Evolutionary conservation across 2,329 filamentous ascomycete genomes (phyloP).

Genomic region (Pseudocercospora cruenta): DNA sequence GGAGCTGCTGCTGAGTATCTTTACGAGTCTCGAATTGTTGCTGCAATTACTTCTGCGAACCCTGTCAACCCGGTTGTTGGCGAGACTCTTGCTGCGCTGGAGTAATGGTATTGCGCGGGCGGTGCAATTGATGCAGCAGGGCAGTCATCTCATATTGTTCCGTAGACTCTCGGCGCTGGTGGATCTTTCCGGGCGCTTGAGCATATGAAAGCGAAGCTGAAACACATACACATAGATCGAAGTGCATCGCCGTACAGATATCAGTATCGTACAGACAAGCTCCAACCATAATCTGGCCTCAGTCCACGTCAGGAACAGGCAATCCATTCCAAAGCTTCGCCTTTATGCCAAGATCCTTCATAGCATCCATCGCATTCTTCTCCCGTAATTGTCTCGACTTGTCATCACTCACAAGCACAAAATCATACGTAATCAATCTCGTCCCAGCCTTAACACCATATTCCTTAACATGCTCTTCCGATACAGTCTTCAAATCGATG

Average conservation of each 20-base stretch:
- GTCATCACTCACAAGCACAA: conserved; percentile 73
- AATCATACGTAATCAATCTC: conserved; percentile 64
- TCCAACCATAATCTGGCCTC: neutral
- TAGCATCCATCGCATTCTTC: conserved; percentile 66
- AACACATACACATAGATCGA: too few relatives aligned
- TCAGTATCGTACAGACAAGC: neutral
- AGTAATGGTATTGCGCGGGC: neutral
- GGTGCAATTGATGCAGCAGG: neutral
- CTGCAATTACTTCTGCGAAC: neutral
- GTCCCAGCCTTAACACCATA: conserved; percentile 68
- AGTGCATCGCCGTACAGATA: too few relatives aligned
- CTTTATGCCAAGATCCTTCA: conserved; percentile 67
- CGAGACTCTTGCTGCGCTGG: conserved; percentile 15
- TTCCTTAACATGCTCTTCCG: conserved; percentile 56
- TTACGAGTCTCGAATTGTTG: conserved; percentile 11
- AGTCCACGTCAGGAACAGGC: conserved; percentile 72
- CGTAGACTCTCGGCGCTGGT: too few relatives aligned
- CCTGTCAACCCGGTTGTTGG: conserved; percentile 2
- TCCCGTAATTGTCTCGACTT: conserved; percentile 70
- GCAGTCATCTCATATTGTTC: neutral
- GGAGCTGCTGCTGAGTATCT: conserved; percentile 41
- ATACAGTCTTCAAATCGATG: conserved; percentile 63
- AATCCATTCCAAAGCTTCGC: conserved; percentile 77
- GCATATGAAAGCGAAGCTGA: too few relatives aligned
- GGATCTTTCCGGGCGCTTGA: too few relatives aligned